Conservation (phyloP, 1,284 basidiomycete genomes). For the Ganoderma leucocontextum region DNA sequence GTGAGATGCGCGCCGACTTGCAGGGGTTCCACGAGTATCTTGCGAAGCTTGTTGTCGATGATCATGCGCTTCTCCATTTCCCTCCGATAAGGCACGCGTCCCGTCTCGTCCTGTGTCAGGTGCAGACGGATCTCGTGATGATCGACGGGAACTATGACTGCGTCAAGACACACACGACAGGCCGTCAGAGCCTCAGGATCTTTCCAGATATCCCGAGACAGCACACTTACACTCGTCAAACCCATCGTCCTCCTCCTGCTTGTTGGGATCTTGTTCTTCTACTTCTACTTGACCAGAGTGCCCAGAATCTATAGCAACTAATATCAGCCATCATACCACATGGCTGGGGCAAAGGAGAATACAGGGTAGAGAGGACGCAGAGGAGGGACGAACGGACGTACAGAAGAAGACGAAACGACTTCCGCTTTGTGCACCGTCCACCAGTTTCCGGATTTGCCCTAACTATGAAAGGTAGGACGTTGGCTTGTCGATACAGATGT, state of each 20-base stretch:
- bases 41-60: slow-evolving; percentile 51
- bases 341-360: neutral
- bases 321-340: neutral
- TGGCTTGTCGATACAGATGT: too few relatives aligned
- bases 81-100: neutral
- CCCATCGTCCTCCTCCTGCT: slow-evolving; percentile 29
- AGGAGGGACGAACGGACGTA: slow-evolving; percentile 13
- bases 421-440: slow-evolving; percentile 19
- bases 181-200: slow-evolving; percentile 22
- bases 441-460: slow-evolving; percentile 17
- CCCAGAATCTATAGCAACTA: slow-evolving; percentile 20
- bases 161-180: neutral
- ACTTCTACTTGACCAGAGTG: slow-evolving; percentile 25
- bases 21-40: slow-evolving; percentile 48
- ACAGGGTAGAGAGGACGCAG: neutral
- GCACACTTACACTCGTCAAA: slow-evolving; percentile 46
- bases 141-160: slow-evolving; percentile 35
- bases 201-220: neutral
- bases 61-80: slow-evolving; percentile 21
- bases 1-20: slow-evolving; percentile 50
- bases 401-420: slow-evolving; percentile 33
- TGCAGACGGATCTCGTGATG: slow-evolving; percentile 27
- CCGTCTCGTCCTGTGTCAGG: slow-evolving; percentile 5
- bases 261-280: slow-evolving; percentile 10
- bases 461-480: slow-evolving; percentile 12